Evolutionary conservation across 306 rosid genomes (phyloP).

Genomic region (Acmispon strigosus): DNA sequence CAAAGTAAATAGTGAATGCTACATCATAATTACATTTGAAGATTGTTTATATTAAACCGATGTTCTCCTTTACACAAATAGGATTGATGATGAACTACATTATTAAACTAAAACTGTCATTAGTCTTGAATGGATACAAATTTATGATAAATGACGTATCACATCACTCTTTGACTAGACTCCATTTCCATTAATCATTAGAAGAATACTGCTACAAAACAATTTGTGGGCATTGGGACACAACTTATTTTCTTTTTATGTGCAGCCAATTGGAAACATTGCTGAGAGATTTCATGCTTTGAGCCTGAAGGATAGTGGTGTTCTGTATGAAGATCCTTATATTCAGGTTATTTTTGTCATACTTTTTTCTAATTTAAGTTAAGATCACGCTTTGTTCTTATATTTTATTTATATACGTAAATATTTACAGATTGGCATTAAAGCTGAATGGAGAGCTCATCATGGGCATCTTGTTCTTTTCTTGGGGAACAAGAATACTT

Average conservation of each 20-base stretch:
- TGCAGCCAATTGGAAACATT: constrained; percentile 95
- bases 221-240: constrained; percentile 14
- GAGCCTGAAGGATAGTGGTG: constrained; percentile 97
- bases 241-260: constrained; percentile 18
- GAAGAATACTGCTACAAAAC: constrained; percentile 11
- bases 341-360: constrained; percentile 63
- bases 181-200: constrained; percentile 12
- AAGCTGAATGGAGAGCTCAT: constrained; percentile 95
- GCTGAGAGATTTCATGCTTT: constrained; percentile 88
- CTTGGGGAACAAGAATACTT: constrained; percentile 94
- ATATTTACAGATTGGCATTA: constrained; percentile 67
- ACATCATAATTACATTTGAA: not conserved
- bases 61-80: not conserved
- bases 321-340: constrained; percentile 93
- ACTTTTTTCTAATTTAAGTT: constrained; percentile 11
- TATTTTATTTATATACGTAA: not conserved
- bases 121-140: not conserved
- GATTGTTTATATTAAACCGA: not conserved
- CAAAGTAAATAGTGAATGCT: not conserved
- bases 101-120: not conserved
- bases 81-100: constrained; percentile 4
- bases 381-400: constrained; percentile 5
- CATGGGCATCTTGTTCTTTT: constrained; percentile 92
- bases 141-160: constrained; percentile 6
- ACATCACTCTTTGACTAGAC: not conserved